phyloP scores from a whole-genome alignment of 192 early-diverging fungal species.

The Fimicolochytrium jonesii region DNA sequence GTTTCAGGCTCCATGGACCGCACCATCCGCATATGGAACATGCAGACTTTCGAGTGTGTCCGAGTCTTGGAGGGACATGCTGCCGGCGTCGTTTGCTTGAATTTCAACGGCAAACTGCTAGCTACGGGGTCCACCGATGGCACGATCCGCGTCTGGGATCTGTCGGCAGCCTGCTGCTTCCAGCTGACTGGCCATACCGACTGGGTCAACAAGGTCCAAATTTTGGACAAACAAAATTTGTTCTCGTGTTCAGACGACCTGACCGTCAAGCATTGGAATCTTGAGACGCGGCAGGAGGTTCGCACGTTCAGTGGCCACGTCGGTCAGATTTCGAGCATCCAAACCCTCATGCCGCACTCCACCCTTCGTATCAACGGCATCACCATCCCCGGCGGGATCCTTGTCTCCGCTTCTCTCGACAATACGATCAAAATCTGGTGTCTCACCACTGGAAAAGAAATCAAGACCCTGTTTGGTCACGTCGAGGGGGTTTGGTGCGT shows the following conservation, averaged over 20 bases:
- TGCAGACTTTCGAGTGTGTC: conserved; percentile 82
- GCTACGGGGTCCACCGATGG: conserved; percentile 81
- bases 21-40: conserved; percentile 89
- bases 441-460: conserved; percentile 71
- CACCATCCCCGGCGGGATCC: conserved; percentile 32
- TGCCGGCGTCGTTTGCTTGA: conserved; percentile 77
- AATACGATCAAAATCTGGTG: conserved; percentile 91
- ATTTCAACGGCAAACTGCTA: conserved; percentile 74
- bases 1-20: conserved; percentile 90
- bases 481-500: conserved; percentile 81
- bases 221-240: conserved; percentile 47
- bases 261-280: conserved; percentile 63
- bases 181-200: conserved; percentile 80
- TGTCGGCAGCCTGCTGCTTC: conserved; percentile 59
- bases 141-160: conserved; percentile 85
- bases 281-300: conserved; percentile 64
- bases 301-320: conserved; percentile 49
- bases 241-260: conserved; percentile 91
- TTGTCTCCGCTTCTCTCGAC: conserved; percentile 89
- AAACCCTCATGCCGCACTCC: conserved; percentile 24
- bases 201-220: conserved; percentile 87
- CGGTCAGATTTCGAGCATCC: conserved; percentile 41
- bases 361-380: conserved; percentile 19
- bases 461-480: conserved; percentile 81
- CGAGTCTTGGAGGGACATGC: conserved; percentile 72